Evolutionary conservation across 2,329 filamentous ascomycete species (phyloP).

Genomic region (Pseudogymnoascus sp.): DNA sequence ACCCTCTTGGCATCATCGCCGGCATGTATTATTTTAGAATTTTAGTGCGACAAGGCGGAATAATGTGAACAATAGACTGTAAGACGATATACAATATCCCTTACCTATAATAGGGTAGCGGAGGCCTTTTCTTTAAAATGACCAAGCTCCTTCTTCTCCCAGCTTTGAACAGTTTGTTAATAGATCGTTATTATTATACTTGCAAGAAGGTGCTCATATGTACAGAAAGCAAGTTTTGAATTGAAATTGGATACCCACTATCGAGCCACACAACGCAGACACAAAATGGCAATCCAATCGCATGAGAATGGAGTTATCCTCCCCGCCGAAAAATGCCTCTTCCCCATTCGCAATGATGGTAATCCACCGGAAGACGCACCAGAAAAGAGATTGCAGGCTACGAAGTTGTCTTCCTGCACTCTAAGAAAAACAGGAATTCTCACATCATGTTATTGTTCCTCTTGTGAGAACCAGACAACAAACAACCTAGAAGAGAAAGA

Average conservation of each 20-base stretch:
- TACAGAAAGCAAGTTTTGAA: background rate
- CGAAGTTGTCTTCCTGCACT: background rate
- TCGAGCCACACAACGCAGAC: background rate
- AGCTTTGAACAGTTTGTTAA: background rate
- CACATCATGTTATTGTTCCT: background rate
- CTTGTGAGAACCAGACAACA: background rate
- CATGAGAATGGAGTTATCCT: background rate
- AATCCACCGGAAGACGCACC: background rate
- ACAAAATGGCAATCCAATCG: background rate
- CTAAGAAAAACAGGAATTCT: background rate
- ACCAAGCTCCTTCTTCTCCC: background rate
- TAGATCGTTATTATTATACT: background rate
- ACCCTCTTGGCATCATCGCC: background rate
- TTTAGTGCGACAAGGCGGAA: background rate
- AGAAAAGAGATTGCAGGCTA: background rate
- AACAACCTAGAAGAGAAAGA: background rate
- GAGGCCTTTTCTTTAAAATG: background rate
- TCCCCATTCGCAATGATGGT: background rate
- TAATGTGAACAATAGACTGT: background rate
- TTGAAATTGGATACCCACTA: background rate
- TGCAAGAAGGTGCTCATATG: background rate
- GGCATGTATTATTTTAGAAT: background rate
- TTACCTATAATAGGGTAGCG: background rate
- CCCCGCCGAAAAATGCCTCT: background rate
- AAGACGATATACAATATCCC: background rate